These are phyloP conservation scores for Penicillium olsonii DNA, from an alignment of 2,329 filamentous ascomycete genomes.

Conservation along the genomic window DNA sequence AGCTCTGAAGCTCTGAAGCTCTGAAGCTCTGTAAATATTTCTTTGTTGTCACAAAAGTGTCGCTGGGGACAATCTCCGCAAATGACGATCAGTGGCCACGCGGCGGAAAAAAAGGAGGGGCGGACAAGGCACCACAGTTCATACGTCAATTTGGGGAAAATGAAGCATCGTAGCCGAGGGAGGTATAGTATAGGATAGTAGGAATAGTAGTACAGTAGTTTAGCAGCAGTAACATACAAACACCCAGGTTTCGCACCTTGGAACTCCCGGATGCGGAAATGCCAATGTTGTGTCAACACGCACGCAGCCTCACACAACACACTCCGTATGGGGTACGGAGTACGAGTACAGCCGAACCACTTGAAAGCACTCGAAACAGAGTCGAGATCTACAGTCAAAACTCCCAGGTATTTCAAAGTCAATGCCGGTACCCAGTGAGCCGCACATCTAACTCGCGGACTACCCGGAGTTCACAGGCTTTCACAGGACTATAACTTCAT, in stretches of 20 bases:
- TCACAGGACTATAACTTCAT: not conserved
- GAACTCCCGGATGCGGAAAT: not conserved
- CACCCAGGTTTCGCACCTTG: no score
- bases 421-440: not conserved
- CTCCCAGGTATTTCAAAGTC: no score
- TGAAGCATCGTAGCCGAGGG: no score
- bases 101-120: conserved; percentile 25
- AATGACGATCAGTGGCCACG: conserved; percentile 22
- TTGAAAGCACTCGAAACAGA: not conserved
- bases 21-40: not conserved
- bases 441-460: not conserved
- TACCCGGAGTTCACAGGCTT: not conserved
- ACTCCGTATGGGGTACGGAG: no score
- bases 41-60: conserved; percentile 8
- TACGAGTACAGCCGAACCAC: not conserved
- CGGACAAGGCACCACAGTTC: conserved; percentile 13
- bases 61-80: conserved; percentile 21
- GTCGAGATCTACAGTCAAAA: no score
- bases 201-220: no score
- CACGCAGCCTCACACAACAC: not conserved
- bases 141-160: no score
- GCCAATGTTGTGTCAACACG: not conserved
- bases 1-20: not conserved
- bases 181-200: no score
- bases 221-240: no score